Evolutionary conservation across 2,329 filamentous ascomycete genomes (phyloP).

Genomic region (Clonostachys rhizophaga): DNA sequence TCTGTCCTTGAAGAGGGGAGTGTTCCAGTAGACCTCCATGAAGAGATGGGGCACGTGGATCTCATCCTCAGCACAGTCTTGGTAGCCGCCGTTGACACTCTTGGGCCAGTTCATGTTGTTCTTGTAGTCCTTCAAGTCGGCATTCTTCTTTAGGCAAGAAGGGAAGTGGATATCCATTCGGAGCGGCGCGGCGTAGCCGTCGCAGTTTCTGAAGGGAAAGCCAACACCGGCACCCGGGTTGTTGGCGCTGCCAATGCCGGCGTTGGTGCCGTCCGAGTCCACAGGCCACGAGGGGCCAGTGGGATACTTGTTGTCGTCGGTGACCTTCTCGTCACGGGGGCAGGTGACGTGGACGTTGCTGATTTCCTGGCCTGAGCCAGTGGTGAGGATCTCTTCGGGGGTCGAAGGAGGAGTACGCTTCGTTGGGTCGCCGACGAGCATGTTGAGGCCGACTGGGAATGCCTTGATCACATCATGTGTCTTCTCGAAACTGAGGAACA

Average conservation of each 20-base stretch:
- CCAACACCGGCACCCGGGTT: slow-evolving; percentile 54
- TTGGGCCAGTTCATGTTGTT: slow-evolving; percentile 64
- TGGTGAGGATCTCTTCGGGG: slow-evolving; percentile 32
- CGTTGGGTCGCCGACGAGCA: slow-evolving; percentile 62
- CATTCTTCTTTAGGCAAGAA: slow-evolving; percentile 65
- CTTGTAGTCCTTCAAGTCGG: slow-evolving; percentile 53
- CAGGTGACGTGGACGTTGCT: slow-evolving; percentile 57
- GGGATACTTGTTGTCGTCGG: slow-evolving; percentile 31
- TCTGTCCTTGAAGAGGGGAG: slow-evolving; percentile 41
- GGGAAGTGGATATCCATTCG: slow-evolving; percentile 68
- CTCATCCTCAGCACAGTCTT: slow-evolving; percentile 50
- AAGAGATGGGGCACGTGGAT: slow-evolving; percentile 53
- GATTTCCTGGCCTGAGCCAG: slow-evolving; percentile 47
- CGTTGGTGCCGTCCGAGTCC: slow-evolving; percentile 47
- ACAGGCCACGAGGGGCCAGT: slow-evolving; percentile 44
- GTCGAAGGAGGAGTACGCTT: slow-evolving; percentile 53
- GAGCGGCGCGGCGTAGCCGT: slow-evolving; percentile 54
- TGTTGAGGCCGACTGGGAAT: slow-evolving; percentile 68
- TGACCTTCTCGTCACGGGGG: slow-evolving; percentile 32
- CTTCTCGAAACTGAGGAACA: slow-evolving; percentile 43
- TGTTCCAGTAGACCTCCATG: slow-evolving; percentile 58
- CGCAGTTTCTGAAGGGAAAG: slow-evolving; percentile 69
- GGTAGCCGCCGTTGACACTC: slow-evolving; percentile 34
- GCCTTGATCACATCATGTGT: slow-evolving; percentile 62
- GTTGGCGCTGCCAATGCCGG: slow-evolving; percentile 48